A percentile compares a stretch with the other conserved stretches of the same genome.
Evolutionary conservation across 208 protist species (phyloP).

Genomic region (Acanthamoeba lenticulata): DNA sequence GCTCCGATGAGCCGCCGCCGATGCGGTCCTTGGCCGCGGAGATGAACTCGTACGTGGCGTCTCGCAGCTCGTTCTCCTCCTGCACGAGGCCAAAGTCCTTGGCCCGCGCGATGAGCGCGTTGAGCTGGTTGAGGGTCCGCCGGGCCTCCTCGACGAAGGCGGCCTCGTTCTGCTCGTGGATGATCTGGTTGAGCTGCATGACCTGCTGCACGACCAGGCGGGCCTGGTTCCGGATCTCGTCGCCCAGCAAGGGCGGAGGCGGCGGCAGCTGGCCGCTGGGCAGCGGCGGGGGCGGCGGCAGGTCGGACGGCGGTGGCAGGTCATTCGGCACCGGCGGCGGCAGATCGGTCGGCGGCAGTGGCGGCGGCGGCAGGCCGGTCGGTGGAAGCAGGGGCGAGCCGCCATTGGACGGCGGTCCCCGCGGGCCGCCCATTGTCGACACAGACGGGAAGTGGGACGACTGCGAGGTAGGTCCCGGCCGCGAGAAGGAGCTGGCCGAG

Average conservation of each 20-base stretch:
- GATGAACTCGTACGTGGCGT: conserved; percentile 22
- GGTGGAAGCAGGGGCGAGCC: not conserved
- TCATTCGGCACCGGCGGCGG: too few species aligned
- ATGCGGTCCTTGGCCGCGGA: not conserved
- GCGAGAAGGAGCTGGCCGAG: not conserved
- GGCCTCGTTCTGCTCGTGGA: conserved; percentile 10
- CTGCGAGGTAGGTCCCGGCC: too few species aligned
- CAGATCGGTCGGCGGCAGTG: not conserved
- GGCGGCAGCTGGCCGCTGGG: not conserved
- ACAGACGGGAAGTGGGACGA: too few species aligned
- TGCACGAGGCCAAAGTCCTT: conserved; percentile 20
- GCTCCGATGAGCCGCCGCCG: not conserved
- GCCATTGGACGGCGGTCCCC: not conserved
- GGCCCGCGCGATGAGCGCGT: not conserved
- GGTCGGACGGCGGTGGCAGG: not conserved
- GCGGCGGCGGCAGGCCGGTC: not conserved
- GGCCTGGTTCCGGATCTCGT: not conserved
- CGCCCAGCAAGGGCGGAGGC: not conserved
- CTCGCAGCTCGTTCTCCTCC: conserved; percentile 24
- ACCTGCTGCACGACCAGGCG: not conserved
- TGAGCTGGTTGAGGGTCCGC: conserved; percentile 24
- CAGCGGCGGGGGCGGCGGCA: not conserved
- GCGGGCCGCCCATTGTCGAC: not conserved
- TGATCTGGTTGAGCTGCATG: conserved; percentile 15
- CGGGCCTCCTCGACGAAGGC: not conserved